phyloP scores from a whole-genome alignment of 2,329 filamentous ascomycete species.

The Meredithiella fracta region DNA sequence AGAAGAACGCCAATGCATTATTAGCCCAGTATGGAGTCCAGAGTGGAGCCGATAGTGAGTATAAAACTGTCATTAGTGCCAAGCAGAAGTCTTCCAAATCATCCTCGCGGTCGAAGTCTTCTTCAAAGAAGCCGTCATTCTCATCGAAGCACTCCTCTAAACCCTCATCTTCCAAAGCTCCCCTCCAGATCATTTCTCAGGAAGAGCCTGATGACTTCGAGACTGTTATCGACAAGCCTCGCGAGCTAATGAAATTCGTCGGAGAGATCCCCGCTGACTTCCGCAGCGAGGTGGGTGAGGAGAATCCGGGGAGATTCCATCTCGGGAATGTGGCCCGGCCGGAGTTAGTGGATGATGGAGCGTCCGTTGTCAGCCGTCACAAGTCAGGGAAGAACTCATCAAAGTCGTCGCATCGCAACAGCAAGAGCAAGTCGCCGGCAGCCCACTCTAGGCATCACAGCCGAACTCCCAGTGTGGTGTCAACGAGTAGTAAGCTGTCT shows the following conservation, averaged over 20 bases:
- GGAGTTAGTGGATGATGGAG: constrained; percentile 6
- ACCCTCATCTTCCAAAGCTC: not conserved
- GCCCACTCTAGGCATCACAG: not conserved
- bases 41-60: not conserved
- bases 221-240: constrained; percentile 6
- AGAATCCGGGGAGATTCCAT: constrained; percentile 7
- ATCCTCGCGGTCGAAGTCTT: not conserved
- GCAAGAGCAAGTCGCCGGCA: constrained; percentile 7
- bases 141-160: not conserved
- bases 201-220: constrained; percentile 6
- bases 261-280: constrained; percentile 9
- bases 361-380: constrained; percentile 2
- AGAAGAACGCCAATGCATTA: not conserved
- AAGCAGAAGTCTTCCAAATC: constrained; percentile 6
- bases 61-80: not conserved
- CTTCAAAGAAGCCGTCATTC: not conserved
- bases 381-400: not conserved
- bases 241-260: not conserved
- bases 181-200: not conserved
- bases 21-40: not conserved
- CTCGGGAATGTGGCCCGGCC: not conserved
- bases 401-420: not conserved
- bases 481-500: constrained; percentile 20
- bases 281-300: constrained; percentile 1
- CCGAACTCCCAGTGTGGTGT: constrained; percentile 5